Percentiles rank a stretch among this genome's conserved stretches.
phyloP scores from a whole-genome alignment of 805 yeast genomes.

The Saccharomycopsis fodiens region DNA sequence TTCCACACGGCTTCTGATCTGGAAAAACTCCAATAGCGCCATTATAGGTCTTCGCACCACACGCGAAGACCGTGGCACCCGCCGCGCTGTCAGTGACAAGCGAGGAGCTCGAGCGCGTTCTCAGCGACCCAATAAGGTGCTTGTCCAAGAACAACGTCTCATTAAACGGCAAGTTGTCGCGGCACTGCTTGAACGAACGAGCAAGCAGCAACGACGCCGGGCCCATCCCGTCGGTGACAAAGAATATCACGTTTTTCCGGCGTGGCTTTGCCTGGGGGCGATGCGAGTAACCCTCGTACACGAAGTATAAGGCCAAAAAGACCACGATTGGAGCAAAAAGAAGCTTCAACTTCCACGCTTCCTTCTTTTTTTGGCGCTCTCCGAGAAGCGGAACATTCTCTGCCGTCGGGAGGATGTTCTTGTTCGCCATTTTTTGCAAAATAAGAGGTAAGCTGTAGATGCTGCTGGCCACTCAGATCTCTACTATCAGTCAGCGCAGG shows the following conservation, averaged over 20 bases:
- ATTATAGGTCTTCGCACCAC: constrained; percentile 77
- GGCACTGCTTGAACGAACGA: constrained; percentile 61
- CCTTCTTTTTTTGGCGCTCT: too few relatives aligned
- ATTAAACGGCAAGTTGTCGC: constrained; percentile 45
- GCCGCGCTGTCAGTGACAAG: constrained; percentile 93
- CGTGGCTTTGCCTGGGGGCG: constrained; percentile 3
- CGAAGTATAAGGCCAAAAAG: too few relatives aligned
- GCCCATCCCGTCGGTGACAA: constrained; percentile 95
- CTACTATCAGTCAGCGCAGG: too few relatives aligned
- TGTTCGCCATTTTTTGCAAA: too few relatives aligned
- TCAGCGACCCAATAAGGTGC: constrained; percentile 70
- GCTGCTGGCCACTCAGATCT: too few relatives aligned
- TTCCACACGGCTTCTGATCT: constrained; percentile 69
- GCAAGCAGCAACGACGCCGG: constrained; percentile 80
- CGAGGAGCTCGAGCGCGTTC: constrained; percentile 74
- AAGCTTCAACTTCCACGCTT: too few relatives aligned
- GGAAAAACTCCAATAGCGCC: constrained; percentile 88
- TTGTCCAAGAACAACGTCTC: constrained; percentile 58
- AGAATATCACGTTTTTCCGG: constrained; percentile 73
- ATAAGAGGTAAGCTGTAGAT: too few relatives aligned
- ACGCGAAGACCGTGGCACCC: constrained; percentile 91
- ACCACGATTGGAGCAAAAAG: too few relatives aligned
- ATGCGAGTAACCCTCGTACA: too few relatives aligned
- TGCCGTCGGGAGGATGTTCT: too few relatives aligned
- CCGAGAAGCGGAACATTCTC: too few relatives aligned